Conservation (phyloP, 2,329 filamentous ascomycete genomes). For the Penicillium crustosum region DNA sequence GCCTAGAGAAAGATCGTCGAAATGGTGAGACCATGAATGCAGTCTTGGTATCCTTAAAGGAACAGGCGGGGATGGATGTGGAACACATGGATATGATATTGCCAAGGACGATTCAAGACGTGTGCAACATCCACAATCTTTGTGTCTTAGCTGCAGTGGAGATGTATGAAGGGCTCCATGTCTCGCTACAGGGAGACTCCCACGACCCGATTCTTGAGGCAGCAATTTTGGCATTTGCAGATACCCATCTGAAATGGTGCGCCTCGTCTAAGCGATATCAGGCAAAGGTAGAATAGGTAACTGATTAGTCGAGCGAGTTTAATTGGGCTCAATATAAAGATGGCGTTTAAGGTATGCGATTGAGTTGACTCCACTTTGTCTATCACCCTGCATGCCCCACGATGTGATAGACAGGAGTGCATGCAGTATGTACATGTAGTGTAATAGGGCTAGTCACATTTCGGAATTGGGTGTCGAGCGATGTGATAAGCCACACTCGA, state of each 20-base stretch:
- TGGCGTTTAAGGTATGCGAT: neutral
- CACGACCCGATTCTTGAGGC: neutral
- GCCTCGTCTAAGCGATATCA: slow-evolving; percentile 2
- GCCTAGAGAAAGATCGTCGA: slow-evolving; percentile 6
- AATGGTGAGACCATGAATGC: slow-evolving; percentile 9
- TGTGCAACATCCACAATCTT: slow-evolving; percentile 3
- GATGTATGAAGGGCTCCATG: neutral
- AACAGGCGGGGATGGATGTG: neutral
- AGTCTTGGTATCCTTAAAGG: slow-evolving; percentile 1
- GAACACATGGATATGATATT: neutral
- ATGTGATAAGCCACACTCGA: neutral
- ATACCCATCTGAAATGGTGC: slow-evolving; percentile 7
- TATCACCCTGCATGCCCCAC: neutral
- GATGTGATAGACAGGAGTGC: neutral
- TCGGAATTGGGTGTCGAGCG: neutral
- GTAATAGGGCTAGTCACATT: neutral
- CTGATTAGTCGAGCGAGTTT: no score
- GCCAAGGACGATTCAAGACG: neutral
- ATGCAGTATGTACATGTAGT: neutral
- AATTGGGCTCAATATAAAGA: neutral
- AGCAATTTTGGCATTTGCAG: neutral
- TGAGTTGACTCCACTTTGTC: neutral
- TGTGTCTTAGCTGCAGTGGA: neutral
- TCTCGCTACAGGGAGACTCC: neutral
- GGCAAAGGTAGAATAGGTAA: neutral